Base-by-base conservation (phyloP, 352 stramenopile species). In the Phytophthora pistaciae region DNA sequence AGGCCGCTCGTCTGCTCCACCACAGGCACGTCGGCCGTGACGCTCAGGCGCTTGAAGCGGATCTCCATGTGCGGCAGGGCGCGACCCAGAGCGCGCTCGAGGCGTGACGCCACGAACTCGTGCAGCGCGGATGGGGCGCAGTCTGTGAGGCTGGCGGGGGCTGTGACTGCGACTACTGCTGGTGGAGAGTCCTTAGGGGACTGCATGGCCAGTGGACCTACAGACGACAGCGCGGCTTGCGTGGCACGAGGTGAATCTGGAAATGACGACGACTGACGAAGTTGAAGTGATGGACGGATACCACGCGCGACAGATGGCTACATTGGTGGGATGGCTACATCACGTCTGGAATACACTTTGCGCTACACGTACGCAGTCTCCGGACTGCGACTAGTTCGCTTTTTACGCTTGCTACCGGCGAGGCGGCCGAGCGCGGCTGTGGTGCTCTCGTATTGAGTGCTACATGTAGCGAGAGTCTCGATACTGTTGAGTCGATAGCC, bases 61-160 rank as follows among this genome's bases (percentile, higher is more conserved):
- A 75, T 46, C 49, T 83, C 72, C 64, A 80, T 72, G 52, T 72
- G 61, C 2, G 75, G 64, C 16, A 83, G 53, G 5, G 65, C 56
- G 8, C 70, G 67, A 18, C 65, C 66, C 36, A 78, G 27, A 0
- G 70, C 55, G 6, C 56, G 56, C 36, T 74, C 56, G 38, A 78
- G 52, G 21, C 62, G 42, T 13, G 50, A 42, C n/a, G 71, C 66
- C 49, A 74, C 42, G 29, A 27, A 60, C 18, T 75, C 66, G 23
- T 78, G 66, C n/a, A 75, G 50, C 5, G 29, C 56, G 3, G 63
- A 20, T 6, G 71, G 55, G 6, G 65, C 48, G 46, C 36, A 50
- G 18, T 36, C 31, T 36, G 31, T 36, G 31, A 36, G 31, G 31
- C 31, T 36, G 31, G 31, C 7, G 29, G 31, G 31, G 31, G 31